Evolutionary conservation across 2,329 filamentous ascomycete species (phyloP), one percentile per base, ranked within the genome.

Genomic region (Colletotrichum spaethianum): DNA sequence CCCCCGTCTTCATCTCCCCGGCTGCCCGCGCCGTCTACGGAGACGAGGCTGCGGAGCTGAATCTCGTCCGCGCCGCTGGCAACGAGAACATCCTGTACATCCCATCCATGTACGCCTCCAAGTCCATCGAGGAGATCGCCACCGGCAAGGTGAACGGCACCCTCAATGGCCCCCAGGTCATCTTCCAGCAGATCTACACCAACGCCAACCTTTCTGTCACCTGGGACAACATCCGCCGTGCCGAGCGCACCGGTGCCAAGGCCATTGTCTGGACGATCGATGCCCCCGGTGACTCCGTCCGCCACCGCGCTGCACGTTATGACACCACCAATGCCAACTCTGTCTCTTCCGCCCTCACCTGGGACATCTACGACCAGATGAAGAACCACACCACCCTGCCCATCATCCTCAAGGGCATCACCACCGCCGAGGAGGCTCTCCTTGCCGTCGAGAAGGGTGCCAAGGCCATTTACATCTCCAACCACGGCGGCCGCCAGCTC

Each of bases 1-100:
- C 83, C 9, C 86, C 86, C 1, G 82, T 88, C 77, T 87, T 87
- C 76, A 87, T 88, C 75, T 81, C 82, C 2, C 86, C 86, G 1
- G 84, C 84, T 38, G 83, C 84, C 14, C 80, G 82, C 26, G 85
- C 81, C 42, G 83, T 80, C 28, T 84, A 85, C 53, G 84, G 81
- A 1, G 79, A 87, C 72, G 77, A 80, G 0, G 82, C 83, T 1
- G 86, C 79, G 20, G 86, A 88, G 77, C 74, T 83, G n/a, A 86
- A 86, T 74, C 80, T 89, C 65, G 82, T 85, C 42, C 80, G 84
- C 74, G 85, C 83, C 28, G 83, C 86, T 11, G 84, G 80, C 4
- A 79, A 80, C 7, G 84, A 82, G 42, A 79, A 85, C 55, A 84
- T 88, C 52, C 80, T 87, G 44, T 87, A 88, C 74, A 81, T 85